Base-by-base conservation (phyloP, 2,329 filamentous ascomycete genomes). In the Colletotrichum tabaci region DNA sequence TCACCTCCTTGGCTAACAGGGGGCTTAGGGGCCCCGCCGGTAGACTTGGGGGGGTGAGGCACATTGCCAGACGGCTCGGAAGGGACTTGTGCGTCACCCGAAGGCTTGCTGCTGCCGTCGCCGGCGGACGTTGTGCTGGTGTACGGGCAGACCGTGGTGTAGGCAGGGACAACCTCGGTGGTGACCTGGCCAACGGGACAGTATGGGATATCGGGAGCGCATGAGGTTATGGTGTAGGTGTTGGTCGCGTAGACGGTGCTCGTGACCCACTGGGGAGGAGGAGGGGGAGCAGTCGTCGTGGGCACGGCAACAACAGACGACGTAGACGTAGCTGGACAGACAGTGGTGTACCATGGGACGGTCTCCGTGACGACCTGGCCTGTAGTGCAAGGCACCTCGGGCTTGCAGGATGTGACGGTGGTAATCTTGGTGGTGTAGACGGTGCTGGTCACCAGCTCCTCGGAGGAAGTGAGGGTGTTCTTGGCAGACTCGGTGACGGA, bases 141-240 rank as follows among this genome's bases (percentile, higher is more conserved):
- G 38, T 84, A 78, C 9, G 84, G 84, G 80, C 83, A 85, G 68
- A 85, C 77, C 10, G 84, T 85, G 35, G 83, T 85, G 42, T 80
- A 83, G 66, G 75, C 66, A 44, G 78, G 74, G 42, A 79, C 73
- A 44, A 79, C 75, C 73, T 78, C 73, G 2, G 84, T 85, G 21
- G 80, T 82, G 46, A 84, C 77, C 38, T 80, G 76, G 23, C 78
- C 78, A 1, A 73, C 78, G 10, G 83, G 81, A 76, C 82, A 84
- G 79, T 83, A 76, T 42, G 75, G 77, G 2, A 84, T 78, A 12
- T 77, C 77, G 23, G 87, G 81, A 57, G 83, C 85, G 79, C 88
- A 90, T 47, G 85, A 86, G 76, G 86, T 89, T 79, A 90, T 83
- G 74, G 88, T 91, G 74, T 87, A 84, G 74, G 88, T 77, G 10